These are phyloP conservation scores for Colletotrichum coccodes DNA, from an alignment of 2,329 filamentous ascomycete genomes.

Conservation along the genomic window DNA sequence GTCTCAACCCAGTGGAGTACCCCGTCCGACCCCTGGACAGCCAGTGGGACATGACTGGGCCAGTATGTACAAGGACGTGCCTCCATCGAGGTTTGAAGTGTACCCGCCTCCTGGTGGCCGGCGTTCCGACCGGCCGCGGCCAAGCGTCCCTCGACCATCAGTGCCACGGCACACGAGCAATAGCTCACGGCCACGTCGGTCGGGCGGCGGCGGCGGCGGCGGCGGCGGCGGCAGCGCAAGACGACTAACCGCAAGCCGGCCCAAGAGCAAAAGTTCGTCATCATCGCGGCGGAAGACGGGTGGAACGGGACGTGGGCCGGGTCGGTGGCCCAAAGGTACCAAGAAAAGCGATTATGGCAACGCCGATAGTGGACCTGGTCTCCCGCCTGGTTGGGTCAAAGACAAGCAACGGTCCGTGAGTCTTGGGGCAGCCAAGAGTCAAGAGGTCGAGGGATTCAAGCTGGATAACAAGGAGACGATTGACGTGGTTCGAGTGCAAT, in stretches of 20 bases:
- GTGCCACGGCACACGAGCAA: slow-evolving; percentile 46
- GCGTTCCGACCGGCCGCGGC: slow-evolving; percentile 57
- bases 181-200: slow-evolving; percentile 51
- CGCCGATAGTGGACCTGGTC: slow-evolving; percentile 71
- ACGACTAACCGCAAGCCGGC: slow-evolving; percentile 43
- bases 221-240: slow-evolving; percentile 41
- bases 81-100: slow-evolving; percentile 78
- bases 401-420: slow-evolving; percentile 40
- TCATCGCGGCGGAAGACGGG: slow-evolving; percentile 65
- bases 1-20: neutral
- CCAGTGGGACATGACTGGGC: slow-evolving; percentile 49
- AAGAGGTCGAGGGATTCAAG: slow-evolving; percentile 1
- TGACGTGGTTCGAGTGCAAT: slow-evolving; percentile 32
- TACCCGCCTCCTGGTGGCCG: slow-evolving; percentile 71
- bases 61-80: slow-evolving; percentile 66
- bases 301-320: slow-evolving; percentile 72
- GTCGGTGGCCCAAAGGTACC: slow-evolving; percentile 74
- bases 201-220: slow-evolving; percentile 43
- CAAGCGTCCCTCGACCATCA: slow-evolving; percentile 51
- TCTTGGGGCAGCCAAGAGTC: slow-evolving; percentile 34
- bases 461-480: slow-evolving; percentile 21
- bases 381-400: slow-evolving; percentile 66
- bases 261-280: slow-evolving; percentile 49
- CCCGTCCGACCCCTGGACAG: neutral
- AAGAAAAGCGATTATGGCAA: slow-evolving; percentile 77